A percentile compares a stretch with the other conserved stretches of the same genome.
Conservation (phyloP, 1,284 basidiomycete genomes). For the Marasmius oreades region DNA sequence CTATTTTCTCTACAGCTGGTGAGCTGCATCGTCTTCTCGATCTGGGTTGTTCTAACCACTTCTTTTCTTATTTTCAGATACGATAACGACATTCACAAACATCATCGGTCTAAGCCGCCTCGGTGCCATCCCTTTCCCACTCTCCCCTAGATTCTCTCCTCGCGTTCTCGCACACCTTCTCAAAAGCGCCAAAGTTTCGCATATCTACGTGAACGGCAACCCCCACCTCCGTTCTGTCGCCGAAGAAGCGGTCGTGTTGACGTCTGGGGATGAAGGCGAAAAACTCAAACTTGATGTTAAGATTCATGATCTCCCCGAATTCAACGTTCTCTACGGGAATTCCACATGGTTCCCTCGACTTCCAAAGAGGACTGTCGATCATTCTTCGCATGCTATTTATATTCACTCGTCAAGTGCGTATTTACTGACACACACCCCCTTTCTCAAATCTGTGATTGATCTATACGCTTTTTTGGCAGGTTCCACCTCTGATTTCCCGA, state of each 20-base stretch:
- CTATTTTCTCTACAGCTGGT: conserved; percentile 26
- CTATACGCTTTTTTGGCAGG: conserved; percentile 2
- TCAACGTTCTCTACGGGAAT: conserved; percentile 12
- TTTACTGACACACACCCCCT: background rate
- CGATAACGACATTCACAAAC: conserved; percentile 24
- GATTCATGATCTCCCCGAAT: background rate
- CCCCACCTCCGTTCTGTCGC: conserved; percentile 9
- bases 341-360: conserved; percentile 1
- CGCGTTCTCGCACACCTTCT: conserved; percentile 29
- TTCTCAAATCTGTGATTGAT: background rate
- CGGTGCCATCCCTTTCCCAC: conserved; percentile 26
- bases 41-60: background rate
- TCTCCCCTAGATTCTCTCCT: conserved; percentile 31
- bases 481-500: conserved; percentile 16
- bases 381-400: conserved; percentile 17
- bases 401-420: conserved; percentile 33
- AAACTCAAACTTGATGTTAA: background rate
- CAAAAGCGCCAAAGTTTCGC: conserved; percentile 17
- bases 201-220: conserved; percentile 27
- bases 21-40: conserved; percentile 10
- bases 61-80: conserved; percentile 20
- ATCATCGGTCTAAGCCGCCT: conserved; percentile 26
- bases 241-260: background rate
- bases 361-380: conserved; percentile 8
- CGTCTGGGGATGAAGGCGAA: background rate